phyloP scores from a whole-genome alignment of 2,329 filamentous ascomycete genomes.

The Colletotrichum gloeosporioides region DNA sequence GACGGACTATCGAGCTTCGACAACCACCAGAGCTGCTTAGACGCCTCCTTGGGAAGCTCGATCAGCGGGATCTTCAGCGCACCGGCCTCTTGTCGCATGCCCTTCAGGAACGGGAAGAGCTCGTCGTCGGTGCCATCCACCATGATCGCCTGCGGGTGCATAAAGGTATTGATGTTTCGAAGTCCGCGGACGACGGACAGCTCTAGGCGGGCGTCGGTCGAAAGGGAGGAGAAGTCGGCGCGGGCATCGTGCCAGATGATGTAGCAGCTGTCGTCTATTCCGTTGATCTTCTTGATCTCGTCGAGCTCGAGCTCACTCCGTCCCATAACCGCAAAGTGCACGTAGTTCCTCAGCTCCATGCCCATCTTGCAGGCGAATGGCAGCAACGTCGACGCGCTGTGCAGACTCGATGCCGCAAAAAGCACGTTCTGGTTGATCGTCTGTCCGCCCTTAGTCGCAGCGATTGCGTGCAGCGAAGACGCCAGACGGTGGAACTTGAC shows the following conservation, averaged over 20 bases:
- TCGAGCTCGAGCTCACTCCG: conserved; percentile 72
- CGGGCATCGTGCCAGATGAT: conserved; percentile 75
- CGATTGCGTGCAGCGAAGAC: conserved; percentile 64
- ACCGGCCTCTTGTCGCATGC: conserved; percentile 60
- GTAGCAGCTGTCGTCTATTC: conserved; percentile 73
- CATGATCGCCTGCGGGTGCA: conserved; percentile 80
- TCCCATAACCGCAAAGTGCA: conserved; percentile 84
- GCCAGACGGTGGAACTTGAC: conserved; percentile 73
- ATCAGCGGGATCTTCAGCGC: conserved; percentile 68
- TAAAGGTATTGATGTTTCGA: conserved; percentile 72
- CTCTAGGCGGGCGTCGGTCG: conserved; percentile 73
- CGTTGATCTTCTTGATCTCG: conserved; percentile 78
- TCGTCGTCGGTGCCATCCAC: conserved; percentile 73
- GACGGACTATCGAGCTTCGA: conserved; percentile 77
- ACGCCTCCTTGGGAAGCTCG: conserved; percentile 70
- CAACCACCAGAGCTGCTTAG: conserved; percentile 76
- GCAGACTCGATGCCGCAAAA: conserved; percentile 78
- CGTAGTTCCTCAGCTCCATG: conserved; percentile 67
- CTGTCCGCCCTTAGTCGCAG: conserved; percentile 56
- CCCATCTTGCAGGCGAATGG: conserved; percentile 91
- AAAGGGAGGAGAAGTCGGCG: conserved; percentile 73
- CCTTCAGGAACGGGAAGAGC: conserved; percentile 70
- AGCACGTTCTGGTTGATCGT: conserved; percentile 72
- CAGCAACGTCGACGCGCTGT: conserved; percentile 74
- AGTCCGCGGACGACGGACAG: conserved; percentile 69